phyloP scores from a whole-genome alignment of 1,284 basidiomycete species.

The Apiotrichum domesticum region DNA sequence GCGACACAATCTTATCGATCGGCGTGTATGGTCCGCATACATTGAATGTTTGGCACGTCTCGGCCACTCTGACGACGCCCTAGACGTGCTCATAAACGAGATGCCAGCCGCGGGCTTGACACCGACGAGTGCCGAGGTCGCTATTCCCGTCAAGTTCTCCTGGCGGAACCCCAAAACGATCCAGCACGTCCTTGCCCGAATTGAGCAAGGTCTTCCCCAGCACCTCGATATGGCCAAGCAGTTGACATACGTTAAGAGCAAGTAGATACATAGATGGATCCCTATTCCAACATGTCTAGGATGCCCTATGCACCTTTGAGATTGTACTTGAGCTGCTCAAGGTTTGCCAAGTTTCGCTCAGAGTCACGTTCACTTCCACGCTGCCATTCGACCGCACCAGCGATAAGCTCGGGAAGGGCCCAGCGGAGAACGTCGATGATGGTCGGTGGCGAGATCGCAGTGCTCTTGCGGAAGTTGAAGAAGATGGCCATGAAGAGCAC shows the following conservation, averaged over 20 bases:
- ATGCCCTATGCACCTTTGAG: slow-evolving; percentile 34
- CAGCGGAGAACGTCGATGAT: slow-evolving; percentile 24
- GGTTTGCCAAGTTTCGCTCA: slow-evolving; percentile 19
- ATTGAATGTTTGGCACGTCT: slow-evolving; percentile 80
- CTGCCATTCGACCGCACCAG: slow-evolving; percentile 31
- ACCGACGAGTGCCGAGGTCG: not conserved
- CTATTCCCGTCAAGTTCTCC: slow-evolving; percentile 8
- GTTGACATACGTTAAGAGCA: not conserved
- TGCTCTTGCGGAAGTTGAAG: not conserved
- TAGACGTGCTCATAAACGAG: slow-evolving; percentile 58
- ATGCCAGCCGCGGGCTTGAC: slow-evolving; percentile 49
- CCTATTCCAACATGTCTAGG: not conserved
- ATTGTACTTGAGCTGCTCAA: slow-evolving; percentile 31
- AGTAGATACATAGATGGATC: not conserved
- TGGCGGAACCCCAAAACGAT: not conserved
- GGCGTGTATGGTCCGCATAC: slow-evolving; percentile 63
- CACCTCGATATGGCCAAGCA: not conserved
- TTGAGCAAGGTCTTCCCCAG: not conserved
- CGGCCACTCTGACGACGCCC: slow-evolving; percentile 61
- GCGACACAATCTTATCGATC: slow-evolving; percentile 53
- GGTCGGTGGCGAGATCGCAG: not conserved
- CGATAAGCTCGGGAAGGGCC: slow-evolving; percentile 29
- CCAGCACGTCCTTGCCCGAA: not conserved
- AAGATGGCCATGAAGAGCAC: slow-evolving; percentile 19
- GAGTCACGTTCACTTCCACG: slow-evolving; percentile 25